These are phyloP conservation scores for Zygoascus hellenicus DNA, from an alignment of 1,139 yeast species.

Conservation along the genomic window DNA sequence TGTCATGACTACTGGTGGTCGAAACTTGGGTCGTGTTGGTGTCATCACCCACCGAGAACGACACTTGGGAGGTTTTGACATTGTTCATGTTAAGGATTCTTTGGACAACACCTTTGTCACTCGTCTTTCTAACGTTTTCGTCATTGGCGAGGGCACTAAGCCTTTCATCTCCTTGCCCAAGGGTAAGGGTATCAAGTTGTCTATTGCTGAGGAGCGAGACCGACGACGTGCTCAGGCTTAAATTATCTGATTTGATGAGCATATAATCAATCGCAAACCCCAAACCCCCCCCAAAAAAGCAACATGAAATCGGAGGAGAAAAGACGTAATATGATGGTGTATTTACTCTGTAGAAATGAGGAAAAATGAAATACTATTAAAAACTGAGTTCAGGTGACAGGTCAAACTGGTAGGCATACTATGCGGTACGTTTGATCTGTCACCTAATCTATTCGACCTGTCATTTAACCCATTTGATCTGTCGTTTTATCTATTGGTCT, in stretches of 20 bases:
- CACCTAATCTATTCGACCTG: no score
- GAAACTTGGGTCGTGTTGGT: constrained; percentile 99
- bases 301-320: constrained; percentile 5
- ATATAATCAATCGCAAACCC: background rate
- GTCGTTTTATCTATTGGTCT: no score
- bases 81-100: constrained; percentile 96
- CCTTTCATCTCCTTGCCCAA: constrained; percentile 97
- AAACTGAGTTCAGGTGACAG: no score
- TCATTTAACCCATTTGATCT: no score
- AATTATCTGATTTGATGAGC: constrained; percentile 2
- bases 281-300: background rate
- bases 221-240: constrained; percentile 51
- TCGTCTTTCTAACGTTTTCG: constrained; percentile 94
- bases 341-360: constrained; percentile 3
- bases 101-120: constrained; percentile 98
- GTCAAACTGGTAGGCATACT: no score
- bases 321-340: constrained; percentile 5
- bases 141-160: constrained; percentile 97
- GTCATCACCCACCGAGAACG: constrained; percentile 96
- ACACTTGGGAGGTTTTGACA: constrained; percentile 99
- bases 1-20: constrained; percentile 98
- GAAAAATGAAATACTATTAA: background rate
- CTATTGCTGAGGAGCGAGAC: constrained; percentile 99
- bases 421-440: no score
- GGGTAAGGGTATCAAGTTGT: constrained; percentile 99